Evolutionary conservation across 2,329 filamentous ascomycete species (phyloP).

Genomic region (Cordyceps javanica): DNA sequence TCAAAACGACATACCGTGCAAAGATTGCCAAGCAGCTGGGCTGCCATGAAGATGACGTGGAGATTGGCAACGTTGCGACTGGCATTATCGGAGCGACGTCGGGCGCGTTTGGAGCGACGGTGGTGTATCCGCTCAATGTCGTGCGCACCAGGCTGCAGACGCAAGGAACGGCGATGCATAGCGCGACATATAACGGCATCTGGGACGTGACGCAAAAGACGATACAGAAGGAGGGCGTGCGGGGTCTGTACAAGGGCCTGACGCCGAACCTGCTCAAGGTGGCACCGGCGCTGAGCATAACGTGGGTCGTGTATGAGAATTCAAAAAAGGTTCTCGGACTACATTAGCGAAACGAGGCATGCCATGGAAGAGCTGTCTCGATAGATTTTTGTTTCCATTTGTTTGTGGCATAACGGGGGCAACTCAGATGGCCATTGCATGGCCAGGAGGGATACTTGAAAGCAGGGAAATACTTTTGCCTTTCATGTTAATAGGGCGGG

Average conservation of each 20-base stretch:
- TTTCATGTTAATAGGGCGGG: neutral
- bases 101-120: slow-evolving; percentile 84
- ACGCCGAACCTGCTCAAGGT: slow-evolving; percentile 96
- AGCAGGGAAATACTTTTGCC: neutral
- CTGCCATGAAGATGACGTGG: slow-evolving; percentile 77
- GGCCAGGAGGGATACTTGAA: neutral
- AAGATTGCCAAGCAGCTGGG: slow-evolving; percentile 63
- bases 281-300: slow-evolving; percentile 90
- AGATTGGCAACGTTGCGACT: slow-evolving; percentile 74
- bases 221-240: slow-evolving; percentile 70
- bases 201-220: slow-evolving; percentile 84
- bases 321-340: slow-evolving; percentile 65
- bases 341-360: slow-evolving; percentile 27
- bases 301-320: slow-evolving; percentile 90
- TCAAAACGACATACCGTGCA: slow-evolving; percentile 68
- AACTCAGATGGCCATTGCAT: neutral
- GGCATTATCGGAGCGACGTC: slow-evolving; percentile 87
- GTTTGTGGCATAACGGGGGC: slow-evolving; percentile 8
- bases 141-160: slow-evolving; percentile 88
- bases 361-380: neutral
- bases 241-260: slow-evolving; percentile 88
- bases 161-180: slow-evolving; percentile 89
- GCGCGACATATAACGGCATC: slow-evolving; percentile 83
- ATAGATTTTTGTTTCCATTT: neutral
- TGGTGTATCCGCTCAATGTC: slow-evolving; percentile 93